Base-by-base conservation (phyloP, 495 filamentous ascomycete genomes). In the Astrothelium subdiscretum region DNA sequence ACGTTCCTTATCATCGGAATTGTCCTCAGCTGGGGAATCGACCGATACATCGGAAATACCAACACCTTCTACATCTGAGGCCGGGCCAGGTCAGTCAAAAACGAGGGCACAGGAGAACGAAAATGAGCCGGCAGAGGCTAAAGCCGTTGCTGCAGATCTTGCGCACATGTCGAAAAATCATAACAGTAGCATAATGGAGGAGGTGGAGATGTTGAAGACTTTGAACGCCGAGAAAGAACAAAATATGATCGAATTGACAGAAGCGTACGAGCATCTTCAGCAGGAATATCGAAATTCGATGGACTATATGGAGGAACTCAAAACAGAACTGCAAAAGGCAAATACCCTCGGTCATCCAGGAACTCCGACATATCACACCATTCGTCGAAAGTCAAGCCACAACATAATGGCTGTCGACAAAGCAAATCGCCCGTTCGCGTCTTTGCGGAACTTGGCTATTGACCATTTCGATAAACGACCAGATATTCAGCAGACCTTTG, bases 1-100 rank as follows among this genome's bases (percentile, higher is more conserved):
- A 83, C 91, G 87, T 73, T 96, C 92, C 75, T 89, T 97, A 71
- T 96, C 89, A 64, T 92, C 91, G 84, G 92, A 97, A 75, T 85
- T 96, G 74, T 96, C 90, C 77, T 97, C 87, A 78, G 90, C 80
- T 83, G 88, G 87, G 84, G 90, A 87, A 72, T 91, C 89, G 71
- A 85, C 83, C 67, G 79, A 81, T 71, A 84, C 84, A 68, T 77
- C 78, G 69, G 80, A 85, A 68, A 78, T 78, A 29, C 85, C 84
- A 67, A 81, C 86, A 73, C 75, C 76, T n/a, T 26, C 40, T 57
- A 22, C 40, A 31, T 58, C 57, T 60, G 62, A 35, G 52, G 59
- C 35, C 31, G 42, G 8, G 59, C 44, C 40, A 38, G 35, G 10
- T 43, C 57, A 61, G 35, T 48, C 27, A 31, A 58, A 59, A 61